Conservation (phyloP, 208 protist genomes). For the Blastocrithidia nonstop region DNA sequence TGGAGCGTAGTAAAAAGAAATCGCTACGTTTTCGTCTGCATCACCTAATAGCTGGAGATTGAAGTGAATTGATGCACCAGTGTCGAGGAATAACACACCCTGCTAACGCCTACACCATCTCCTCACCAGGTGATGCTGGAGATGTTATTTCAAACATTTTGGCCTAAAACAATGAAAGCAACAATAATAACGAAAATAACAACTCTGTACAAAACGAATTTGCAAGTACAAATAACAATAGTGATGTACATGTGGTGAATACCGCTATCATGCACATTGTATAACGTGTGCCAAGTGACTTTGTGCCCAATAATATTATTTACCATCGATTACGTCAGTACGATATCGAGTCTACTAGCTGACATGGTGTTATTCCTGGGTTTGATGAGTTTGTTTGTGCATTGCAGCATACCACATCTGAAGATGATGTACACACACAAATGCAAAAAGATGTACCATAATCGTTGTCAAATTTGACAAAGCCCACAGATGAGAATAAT, state of each 20-base stretch:
- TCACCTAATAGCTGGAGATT: conserved; percentile 22
- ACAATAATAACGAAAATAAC: background rate
- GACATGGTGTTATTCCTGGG: background rate
- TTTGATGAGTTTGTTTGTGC: background rate
- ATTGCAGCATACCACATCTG: no score
- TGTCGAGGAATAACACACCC: conserved; percentile 31
- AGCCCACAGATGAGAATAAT: no score
- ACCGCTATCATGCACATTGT: conserved; percentile 59
- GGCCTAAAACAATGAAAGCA: no score
- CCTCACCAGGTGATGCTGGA: background rate
- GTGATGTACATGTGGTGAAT: conserved; percentile 9
- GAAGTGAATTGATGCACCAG: conserved; percentile 21
- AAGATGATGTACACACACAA: no score
- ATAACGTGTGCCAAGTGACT: conserved; percentile 36
- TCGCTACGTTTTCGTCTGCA: background rate
- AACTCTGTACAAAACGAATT: background rate
- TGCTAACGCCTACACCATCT: background rate
- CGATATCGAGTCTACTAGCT: background rate
- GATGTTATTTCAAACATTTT: background rate
- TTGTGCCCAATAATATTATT: conserved; percentile 72
- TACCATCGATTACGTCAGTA: conserved; percentile 53
- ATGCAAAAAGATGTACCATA: no score
- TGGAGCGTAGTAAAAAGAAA: no score
- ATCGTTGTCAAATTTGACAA: no score
- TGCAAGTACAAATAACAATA: no score